phyloP scores from a whole-genome alignment of 139 green algal species.

The Closterium sp. region DNA sequence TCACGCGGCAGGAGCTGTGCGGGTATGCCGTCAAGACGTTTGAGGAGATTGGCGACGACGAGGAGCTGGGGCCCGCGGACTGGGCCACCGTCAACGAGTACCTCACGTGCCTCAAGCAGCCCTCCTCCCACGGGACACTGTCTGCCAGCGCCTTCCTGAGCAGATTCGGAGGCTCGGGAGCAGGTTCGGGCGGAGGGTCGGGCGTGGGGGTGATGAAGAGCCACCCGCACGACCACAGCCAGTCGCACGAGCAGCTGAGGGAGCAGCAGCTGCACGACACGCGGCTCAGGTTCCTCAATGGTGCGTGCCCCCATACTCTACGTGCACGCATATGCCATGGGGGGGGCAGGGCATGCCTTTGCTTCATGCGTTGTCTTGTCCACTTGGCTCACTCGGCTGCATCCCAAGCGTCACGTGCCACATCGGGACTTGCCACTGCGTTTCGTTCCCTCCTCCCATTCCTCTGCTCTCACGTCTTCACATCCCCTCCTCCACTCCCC shows the following conservation, averaged over 20 bases:
- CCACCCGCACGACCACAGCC: conserved; percentile 1
- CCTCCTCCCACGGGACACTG: not conserved
- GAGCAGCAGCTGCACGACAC: conserved; percentile 31
- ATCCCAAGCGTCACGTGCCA: not conserved
- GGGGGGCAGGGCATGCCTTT: no score
- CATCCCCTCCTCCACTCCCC: not conserved
- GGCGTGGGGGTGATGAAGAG: not conserved
- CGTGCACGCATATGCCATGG: no score
- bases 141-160: not conserved
- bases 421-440: not conserved
- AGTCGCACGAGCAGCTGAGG: conserved; percentile 7
- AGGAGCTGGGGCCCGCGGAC: conserved; percentile 36
- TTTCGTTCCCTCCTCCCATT: not conserved
- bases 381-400: not conserved
- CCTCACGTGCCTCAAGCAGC: conserved; percentile 24
- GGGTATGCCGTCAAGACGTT: conserved; percentile 15
- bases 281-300: conserved; percentile 23
- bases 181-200: not conserved
- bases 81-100: conserved; percentile 17
- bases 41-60: conserved; percentile 15
- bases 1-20: conserved; percentile 35
- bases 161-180: not conserved
- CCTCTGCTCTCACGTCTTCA: not conserved
- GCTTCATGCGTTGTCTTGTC: not conserved
- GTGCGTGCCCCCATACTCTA: not conserved